These are phyloP conservation scores for Euphorbia pulcherrima DNA, from an alignment of 345 rosid species.

Conservation along the genomic window DNA sequence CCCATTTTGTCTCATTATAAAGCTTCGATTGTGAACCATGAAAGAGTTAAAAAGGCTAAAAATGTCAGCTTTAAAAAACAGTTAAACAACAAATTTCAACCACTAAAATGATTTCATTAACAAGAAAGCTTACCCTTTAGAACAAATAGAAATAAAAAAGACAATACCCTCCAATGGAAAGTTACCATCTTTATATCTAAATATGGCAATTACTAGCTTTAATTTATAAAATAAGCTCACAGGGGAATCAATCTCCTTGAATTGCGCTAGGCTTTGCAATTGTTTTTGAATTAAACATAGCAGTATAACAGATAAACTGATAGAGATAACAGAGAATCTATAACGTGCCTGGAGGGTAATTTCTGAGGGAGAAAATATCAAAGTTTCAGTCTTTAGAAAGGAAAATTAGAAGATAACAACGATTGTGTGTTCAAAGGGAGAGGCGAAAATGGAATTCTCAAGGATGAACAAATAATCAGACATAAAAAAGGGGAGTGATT, in stretches of 20 bases:
- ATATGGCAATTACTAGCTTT: not conserved
- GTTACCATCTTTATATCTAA: not conserved
- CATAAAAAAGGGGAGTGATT: too few relatives aligned
- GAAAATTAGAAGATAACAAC: too few relatives aligned
- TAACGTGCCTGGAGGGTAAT: not conserved
- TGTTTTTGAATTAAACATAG: not conserved
- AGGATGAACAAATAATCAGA: not conserved
- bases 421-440: too few relatives aligned
- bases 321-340: not conserved
- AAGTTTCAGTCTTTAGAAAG: not conserved
- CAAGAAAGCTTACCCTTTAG: not conserved
- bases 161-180: not conserved
- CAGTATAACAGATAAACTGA: not conserved
- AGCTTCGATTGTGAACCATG: not conserved
- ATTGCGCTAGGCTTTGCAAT: not conserved
- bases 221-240: not conserved
- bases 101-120: not conserved
- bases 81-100: not conserved
- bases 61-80: not conserved
- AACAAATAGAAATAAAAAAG: not conserved
- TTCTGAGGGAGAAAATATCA: not conserved
- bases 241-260: slow-evolving; percentile 1
- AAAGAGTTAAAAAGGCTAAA: not conserved
- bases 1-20: not conserved
- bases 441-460: not conserved